phyloP scores from a whole-genome alignment of 1,284 basidiomycete species.

The Trametes hirsuta region DNA sequence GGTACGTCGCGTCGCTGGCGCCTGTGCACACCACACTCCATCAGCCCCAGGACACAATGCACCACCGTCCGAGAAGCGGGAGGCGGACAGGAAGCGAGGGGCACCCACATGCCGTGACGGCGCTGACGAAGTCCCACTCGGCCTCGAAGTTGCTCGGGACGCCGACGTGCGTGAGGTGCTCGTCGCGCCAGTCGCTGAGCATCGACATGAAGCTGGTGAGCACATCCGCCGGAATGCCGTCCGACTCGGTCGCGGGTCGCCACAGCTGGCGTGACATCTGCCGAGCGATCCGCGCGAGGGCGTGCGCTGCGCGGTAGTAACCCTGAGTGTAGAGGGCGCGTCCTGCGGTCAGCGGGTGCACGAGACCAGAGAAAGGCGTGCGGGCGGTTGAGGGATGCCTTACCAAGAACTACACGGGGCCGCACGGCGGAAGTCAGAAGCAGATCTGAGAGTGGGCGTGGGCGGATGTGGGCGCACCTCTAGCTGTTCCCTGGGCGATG shows the following conservation, averaged over 20 bases:
- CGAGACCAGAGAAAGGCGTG: constrained; percentile 16
- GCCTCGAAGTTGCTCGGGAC: constrained; percentile 83
- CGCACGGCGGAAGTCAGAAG: neutral
- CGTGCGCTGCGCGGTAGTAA: constrained; percentile 79
- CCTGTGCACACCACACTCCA: constrained; percentile 42
- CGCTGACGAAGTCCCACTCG: constrained; percentile 90
- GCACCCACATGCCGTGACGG: constrained; percentile 67
- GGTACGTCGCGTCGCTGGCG: constrained; percentile 87
- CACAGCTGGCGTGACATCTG: constrained; percentile 80
- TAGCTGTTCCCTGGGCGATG: constrained; percentile 72
- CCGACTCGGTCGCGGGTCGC: constrained; percentile 71
- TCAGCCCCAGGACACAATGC: constrained; percentile 2
- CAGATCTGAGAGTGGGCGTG: neutral
- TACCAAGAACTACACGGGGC: constrained; percentile 41
- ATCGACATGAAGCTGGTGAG: constrained; percentile 60
- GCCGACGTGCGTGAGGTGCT: constrained; percentile 77
- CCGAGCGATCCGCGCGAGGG: constrained; percentile 78
- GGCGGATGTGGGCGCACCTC: constrained; percentile 51
- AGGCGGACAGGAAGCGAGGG: neutral
- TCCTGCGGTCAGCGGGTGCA: constrained; percentile 15
- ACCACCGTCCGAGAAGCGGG: neutral
- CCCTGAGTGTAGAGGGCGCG: constrained; percentile 48
- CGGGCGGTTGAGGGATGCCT: constrained; percentile 24
- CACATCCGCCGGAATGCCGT: constrained; percentile 74
- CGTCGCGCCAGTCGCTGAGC: constrained; percentile 77